A percentile compares a stretch with the other conserved stretches of the same genome.
Conservation (phyloP, 805 yeast genomes). For the Komagataella mondaviorum region DNA sequence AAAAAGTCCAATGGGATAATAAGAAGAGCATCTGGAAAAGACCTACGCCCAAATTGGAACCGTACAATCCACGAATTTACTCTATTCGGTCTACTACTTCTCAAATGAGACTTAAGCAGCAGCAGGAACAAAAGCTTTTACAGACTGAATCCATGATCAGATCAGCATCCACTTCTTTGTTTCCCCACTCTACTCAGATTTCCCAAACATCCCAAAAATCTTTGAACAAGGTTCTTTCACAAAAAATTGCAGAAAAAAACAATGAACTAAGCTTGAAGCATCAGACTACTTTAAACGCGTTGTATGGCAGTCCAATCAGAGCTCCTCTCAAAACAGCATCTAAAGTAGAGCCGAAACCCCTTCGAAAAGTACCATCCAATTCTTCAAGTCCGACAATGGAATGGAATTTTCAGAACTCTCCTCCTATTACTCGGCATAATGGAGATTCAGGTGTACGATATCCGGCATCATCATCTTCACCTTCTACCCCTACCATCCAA, state of each 20-base stretch:
- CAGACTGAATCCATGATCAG: constrained; percentile 18
- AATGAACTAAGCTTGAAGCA: constrained; percentile 12
- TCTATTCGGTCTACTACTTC: constrained; percentile 1
- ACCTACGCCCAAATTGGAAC: constrained; percentile 54
- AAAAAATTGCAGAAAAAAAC: constrained; percentile 17
- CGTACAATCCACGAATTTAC: constrained; percentile 35
- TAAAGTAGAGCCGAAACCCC: constrained; percentile 3
- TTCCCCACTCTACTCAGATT: constrained; percentile 9
- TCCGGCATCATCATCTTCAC: not conserved
- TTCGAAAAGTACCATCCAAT: constrained; percentile 5
- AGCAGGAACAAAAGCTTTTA: not conserved
- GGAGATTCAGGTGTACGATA: not conserved
- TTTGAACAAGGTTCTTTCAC: constrained; percentile 19
- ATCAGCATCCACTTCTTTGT: not conserved
- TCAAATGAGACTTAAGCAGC: not conserved
- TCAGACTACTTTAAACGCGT: constrained; percentile 5
- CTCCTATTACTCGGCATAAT: not conserved
- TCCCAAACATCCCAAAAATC: constrained; percentile 17
- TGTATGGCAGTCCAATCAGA: not conserved
- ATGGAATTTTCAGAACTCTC: not conserved
- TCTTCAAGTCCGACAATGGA: not conserved
- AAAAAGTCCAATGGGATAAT: constrained; percentile 51
- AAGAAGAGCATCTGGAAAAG: constrained; percentile 56
- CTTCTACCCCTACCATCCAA: not conserved
- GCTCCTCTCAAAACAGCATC: not conserved